Percentiles rank a stretch among this genome's conserved stretches.
Conservation (phyloP, 306 rosid genomes). For the Boehmeria nivea region DNA sequence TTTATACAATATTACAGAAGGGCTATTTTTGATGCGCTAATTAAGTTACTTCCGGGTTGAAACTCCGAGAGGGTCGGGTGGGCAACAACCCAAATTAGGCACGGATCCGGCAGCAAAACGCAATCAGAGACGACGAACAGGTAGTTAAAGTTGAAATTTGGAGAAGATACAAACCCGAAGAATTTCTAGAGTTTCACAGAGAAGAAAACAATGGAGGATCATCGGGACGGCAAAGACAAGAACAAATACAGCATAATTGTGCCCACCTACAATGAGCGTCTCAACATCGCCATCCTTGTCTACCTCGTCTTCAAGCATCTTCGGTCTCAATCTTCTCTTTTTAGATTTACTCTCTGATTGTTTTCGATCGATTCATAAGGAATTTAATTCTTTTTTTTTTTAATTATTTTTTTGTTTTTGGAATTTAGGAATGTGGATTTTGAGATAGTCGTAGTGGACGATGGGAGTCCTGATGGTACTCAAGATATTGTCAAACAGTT, state of each 20-base stretch:
- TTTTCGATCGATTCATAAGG: not conserved
- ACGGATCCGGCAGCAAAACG: too few species aligned
- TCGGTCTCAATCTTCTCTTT: conserved; percentile 25
- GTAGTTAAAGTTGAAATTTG: too few species aligned
- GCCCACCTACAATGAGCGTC: conserved; percentile 91
- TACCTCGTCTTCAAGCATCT: conserved; percentile 93
- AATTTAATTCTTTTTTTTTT: not conserved
- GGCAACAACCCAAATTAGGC: too few species aligned
- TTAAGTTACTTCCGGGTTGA: too few species aligned
- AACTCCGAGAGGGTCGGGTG: too few species aligned
- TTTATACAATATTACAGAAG: too few species aligned
- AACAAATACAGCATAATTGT: conserved; percentile 78
- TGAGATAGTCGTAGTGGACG: conserved; percentile 85
- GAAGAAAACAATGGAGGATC: conserved; percentile 8
- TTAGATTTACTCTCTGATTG: too few species aligned
- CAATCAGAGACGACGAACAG: too few species aligned
- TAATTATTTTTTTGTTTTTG: not conserved
- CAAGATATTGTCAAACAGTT: conserved; percentile 76
- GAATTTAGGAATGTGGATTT: conserved; percentile 67
- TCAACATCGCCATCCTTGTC: conserved; percentile 80
- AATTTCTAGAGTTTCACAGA: not conserved
- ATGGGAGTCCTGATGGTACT: conserved; percentile 99
- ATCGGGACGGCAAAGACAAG: conserved; percentile 21
- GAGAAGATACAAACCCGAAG: too few species aligned
- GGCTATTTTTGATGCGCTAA: too few species aligned